These are phyloP conservation scores for Gyromitra esculenta DNA, from an alignment of 2,329 filamentous ascomycete species.

Conservation along the genomic window DNA sequence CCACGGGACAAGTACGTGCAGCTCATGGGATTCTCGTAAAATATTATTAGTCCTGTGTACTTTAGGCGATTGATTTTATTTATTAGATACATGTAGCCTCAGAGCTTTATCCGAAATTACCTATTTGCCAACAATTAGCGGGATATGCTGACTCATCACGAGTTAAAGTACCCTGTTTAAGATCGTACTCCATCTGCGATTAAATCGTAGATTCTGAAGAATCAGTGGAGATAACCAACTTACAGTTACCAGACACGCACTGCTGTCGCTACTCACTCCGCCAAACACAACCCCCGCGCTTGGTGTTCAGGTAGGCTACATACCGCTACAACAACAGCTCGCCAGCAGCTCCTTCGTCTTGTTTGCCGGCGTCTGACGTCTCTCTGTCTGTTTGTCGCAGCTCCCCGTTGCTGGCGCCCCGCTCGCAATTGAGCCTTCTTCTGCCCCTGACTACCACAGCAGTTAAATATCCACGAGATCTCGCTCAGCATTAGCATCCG, in stretches of 20 bases:
- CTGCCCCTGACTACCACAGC: conserved; percentile 44
- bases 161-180: conserved; percentile 44
- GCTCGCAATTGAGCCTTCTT: conserved; percentile 42
- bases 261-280: conserved; percentile 41
- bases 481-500: conserved; percentile 43
- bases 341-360: conserved; percentile 37
- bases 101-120: conserved; percentile 11
- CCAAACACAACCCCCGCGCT: conserved; percentile 49
- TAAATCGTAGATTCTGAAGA: conserved; percentile 31
- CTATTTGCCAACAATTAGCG: conserved; percentile 42
- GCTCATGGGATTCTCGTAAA: neutral
- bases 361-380: conserved; percentile 45
- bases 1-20: neutral
- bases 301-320: conserved; percentile 49
- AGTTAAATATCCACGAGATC: conserved; percentile 45
- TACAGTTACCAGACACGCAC: conserved; percentile 47
- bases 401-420: conserved; percentile 48
- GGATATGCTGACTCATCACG: conserved; percentile 51
- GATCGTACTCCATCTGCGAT: conserved; percentile 26
- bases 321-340: conserved; percentile 43
- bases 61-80: neutral
- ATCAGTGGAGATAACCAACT: conserved; percentile 47
- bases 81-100: neutral
- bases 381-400: conserved; percentile 47
- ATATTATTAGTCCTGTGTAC: neutral